A percentile compares a stretch with the other conserved stretches of the same genome.
phyloP scores from a whole-genome alignment of 108 stramenopile species.

The Skeletonema grethae region DNA sequence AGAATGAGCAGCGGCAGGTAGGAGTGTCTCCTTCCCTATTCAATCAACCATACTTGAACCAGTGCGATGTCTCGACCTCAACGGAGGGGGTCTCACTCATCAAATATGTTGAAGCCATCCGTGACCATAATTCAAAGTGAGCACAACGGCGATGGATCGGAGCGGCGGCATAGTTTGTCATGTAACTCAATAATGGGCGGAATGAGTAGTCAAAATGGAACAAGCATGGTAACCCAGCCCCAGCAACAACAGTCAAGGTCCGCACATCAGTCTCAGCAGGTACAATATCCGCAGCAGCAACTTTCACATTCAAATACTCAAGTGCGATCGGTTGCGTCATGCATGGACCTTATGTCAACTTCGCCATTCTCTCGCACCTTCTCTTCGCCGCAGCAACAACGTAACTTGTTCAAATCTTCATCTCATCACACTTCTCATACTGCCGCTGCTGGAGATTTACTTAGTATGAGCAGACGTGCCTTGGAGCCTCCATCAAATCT shows the following conservation, averaged over 20 bases:
- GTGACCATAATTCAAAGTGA: not conserved
- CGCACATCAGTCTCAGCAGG: not conserved
- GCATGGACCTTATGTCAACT: not conserved
- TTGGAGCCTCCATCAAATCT: constrained; percentile 5
- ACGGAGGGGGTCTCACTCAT: constrained; percentile 3
- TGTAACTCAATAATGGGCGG: not conserved
- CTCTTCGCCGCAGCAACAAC: not conserved
- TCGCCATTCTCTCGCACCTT: not conserved
- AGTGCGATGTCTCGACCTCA: not conserved
- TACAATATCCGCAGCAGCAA: not conserved
- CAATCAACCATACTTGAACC: not conserved
- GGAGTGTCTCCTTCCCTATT: not conserved
- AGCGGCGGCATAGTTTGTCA: not conserved
- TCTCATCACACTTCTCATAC: constrained; percentile 46
- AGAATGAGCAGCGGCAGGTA: not conserved
- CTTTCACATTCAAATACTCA: not conserved
- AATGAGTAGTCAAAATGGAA: not conserved
- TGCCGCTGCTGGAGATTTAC: constrained; percentile 43
- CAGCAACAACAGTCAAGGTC: not conserved
- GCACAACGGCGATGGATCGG: not conserved
- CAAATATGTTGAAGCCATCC: constrained; percentile 2
- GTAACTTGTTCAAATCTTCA: constrained; percentile 31
- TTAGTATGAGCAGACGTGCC: constrained; percentile 38
- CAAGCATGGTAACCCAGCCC: not conserved
- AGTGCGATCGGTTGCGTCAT: not conserved